phyloP scores from a whole-genome alignment of 805 yeast species.

The Lipomyces kockii region DNA sequence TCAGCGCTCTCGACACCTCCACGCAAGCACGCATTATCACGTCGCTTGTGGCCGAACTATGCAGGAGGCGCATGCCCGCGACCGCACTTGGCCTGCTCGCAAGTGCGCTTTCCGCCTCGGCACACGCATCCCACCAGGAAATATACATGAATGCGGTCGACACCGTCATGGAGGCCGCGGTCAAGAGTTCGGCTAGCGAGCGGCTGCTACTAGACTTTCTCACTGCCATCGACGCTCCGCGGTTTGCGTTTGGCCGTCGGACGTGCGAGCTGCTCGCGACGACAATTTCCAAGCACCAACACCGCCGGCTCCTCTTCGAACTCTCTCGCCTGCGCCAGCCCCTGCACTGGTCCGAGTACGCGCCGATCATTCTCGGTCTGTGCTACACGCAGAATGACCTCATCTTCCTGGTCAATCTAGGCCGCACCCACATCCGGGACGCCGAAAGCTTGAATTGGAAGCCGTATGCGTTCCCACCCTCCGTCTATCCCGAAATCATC shows the following conservation, averaged over 20 bases:
- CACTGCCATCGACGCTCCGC: not conserved
- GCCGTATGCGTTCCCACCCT: not conserved
- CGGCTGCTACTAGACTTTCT: not conserved
- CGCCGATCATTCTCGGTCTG: not conserved
- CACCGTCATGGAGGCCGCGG: not conserved
- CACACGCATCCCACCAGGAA: not conserved
- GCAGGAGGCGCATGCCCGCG: not conserved
- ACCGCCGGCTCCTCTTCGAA: constrained; percentile 13
- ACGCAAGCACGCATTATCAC: not conserved
- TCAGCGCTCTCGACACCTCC: not conserved
- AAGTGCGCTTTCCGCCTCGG: not conserved
- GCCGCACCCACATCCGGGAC: not conserved
- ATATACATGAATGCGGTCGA: not conserved
- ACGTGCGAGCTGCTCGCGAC: not conserved
- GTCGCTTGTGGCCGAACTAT: not conserved
- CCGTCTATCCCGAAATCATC: constrained; percentile 8
- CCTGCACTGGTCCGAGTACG: not conserved
- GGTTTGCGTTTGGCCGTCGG: not conserved
- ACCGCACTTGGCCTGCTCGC: not conserved
- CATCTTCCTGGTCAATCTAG: not conserved
- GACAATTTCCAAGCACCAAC: not conserved
- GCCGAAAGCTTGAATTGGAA: not conserved
- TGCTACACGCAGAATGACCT: not conserved
- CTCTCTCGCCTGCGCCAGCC: constrained; percentile 20
- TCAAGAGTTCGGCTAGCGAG: not conserved